These are phyloP conservation scores for Verticillium tricorpus DNA, from an alignment of 2,329 filamentous ascomycete genomes.

Conservation along the genomic window DNA sequence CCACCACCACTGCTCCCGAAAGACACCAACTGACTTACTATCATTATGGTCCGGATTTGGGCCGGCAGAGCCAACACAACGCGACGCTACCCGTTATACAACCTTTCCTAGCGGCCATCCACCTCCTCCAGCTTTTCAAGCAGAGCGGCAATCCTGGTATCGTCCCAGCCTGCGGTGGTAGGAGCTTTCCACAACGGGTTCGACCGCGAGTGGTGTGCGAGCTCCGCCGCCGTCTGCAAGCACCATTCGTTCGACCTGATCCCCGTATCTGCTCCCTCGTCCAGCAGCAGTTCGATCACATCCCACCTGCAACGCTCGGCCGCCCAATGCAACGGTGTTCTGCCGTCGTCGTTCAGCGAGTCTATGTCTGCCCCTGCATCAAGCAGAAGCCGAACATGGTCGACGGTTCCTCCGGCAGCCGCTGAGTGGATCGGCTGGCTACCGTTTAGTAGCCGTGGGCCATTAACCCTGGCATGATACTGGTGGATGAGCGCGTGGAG, in stretches of 20 bases:
- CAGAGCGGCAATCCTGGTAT: not conserved
- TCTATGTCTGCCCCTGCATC: not conserved
- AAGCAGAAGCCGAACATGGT: not conserved
- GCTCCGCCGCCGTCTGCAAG: not conserved
- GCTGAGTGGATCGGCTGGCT: not conserved
- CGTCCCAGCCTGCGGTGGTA: not conserved
- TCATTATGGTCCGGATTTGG: too few species aligned
- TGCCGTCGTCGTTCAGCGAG: not conserved
- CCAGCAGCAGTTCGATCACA: not conserved
- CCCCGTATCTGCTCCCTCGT: not conserved
- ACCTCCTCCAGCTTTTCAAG: not conserved
- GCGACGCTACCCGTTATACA: too few species aligned
- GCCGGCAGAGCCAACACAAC: too few species aligned
- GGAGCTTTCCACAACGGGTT: not conserved
- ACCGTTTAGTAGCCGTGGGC: not conserved
- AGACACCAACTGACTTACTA: too few species aligned
- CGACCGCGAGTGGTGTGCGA: not conserved
- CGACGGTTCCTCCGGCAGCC: not conserved
- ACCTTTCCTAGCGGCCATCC: too few species aligned
- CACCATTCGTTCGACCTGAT: not conserved
- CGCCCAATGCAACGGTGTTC: not conserved
- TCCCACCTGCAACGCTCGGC: not conserved
- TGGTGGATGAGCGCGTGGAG: not conserved
- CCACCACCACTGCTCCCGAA: too few species aligned
- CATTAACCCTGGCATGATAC: not conserved